phyloP scores from a whole-genome alignment of 257 asterid genomes.

The Jacaranda copaia region DNA sequence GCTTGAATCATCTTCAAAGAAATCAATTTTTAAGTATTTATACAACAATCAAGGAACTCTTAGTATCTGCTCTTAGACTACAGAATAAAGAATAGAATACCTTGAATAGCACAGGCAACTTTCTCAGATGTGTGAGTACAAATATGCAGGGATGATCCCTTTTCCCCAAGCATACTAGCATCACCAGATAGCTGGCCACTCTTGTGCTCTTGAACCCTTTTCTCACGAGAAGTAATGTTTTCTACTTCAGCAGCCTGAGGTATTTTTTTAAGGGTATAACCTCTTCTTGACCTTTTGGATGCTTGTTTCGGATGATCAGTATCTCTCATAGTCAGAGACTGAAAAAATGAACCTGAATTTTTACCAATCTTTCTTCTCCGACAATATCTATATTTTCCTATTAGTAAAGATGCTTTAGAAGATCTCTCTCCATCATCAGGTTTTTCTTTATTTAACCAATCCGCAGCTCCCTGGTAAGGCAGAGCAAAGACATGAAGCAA shows the following conservation, averaged over 20 bases:
- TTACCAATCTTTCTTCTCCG: slow-evolving; percentile 63
- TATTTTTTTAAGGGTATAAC: slow-evolving; percentile 39
- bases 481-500: slow-evolving; percentile 22
- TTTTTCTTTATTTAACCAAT: slow-evolving; percentile 39
- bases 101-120: slow-evolving; percentile 52
- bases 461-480: slow-evolving; percentile 50
- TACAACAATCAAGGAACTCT: slow-evolving; percentile 16
- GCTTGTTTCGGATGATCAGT: slow-evolving; percentile 45
- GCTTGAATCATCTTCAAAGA: slow-evolving; percentile 49
- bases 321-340: slow-evolving; percentile 47
- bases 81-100: slow-evolving; percentile 44
- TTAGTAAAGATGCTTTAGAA: slow-evolving; percentile 50
- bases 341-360: slow-evolving; percentile 50
- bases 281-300: slow-evolving; percentile 58
- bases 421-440: slow-evolving; percentile 44
- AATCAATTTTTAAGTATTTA: slow-evolving; percentile 39
- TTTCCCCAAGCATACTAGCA: slow-evolving; percentile 41
- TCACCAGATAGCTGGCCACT: slow-evolving; percentile 33
- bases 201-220: slow-evolving; percentile 40
- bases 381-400: slow-evolving; percentile 60
- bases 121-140: slow-evolving; percentile 43
- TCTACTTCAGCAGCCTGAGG: slow-evolving; percentile 40
- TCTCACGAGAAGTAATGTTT: slow-evolving; percentile 32
- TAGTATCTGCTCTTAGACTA: slow-evolving; percentile 25
- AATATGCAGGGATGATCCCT: slow-evolving; percentile 43